Evolutionary conservation across 176 grass and related monocot species (phyloP).

Genomic region (Hyparrhenia diplandra): DNA sequence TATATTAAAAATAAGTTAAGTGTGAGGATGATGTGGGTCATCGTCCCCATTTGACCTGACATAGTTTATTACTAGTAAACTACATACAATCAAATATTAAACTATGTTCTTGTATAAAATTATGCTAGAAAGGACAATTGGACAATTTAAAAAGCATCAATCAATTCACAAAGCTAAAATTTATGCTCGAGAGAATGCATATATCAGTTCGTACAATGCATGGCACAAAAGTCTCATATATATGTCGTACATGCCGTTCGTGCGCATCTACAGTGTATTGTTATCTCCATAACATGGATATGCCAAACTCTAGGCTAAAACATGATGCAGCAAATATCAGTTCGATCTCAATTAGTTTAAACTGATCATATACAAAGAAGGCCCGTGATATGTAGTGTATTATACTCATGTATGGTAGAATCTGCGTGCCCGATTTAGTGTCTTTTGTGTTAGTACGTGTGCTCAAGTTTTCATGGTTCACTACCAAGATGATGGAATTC

Average conservation of each 20-base stretch:
- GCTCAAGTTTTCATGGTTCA: not conserved
- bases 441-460: not conserved
- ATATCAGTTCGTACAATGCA: no score
- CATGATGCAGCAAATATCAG: not conserved
- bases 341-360: not conserved
- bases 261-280: not conserved
- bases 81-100: slow-evolving; percentile 34
- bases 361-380: not conserved
- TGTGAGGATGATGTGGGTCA: slow-evolving; percentile 23
- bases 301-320: not conserved
- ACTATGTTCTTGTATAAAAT: slow-evolving; percentile 26
- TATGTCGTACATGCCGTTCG: not conserved
- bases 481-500: no score
- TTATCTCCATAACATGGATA: not conserved
- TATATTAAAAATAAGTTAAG: slow-evolving; percentile 44
- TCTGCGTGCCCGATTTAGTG: not conserved
- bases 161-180: slow-evolving; percentile 22
- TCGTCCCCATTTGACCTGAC: slow-evolving; percentile 49
- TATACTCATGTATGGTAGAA: not conserved
- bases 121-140: slow-evolving; percentile 29
- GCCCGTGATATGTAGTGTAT: not conserved
- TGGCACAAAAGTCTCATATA: not conserved
- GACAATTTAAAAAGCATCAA: slow-evolving; percentile 26
- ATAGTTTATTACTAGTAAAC: slow-evolving; percentile 44
- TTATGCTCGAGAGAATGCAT: slow-evolving; percentile 14